phyloP scores from a whole-genome alignment of 192 early-diverging fungal species.

The Lobosporangium transversale region DNA sequence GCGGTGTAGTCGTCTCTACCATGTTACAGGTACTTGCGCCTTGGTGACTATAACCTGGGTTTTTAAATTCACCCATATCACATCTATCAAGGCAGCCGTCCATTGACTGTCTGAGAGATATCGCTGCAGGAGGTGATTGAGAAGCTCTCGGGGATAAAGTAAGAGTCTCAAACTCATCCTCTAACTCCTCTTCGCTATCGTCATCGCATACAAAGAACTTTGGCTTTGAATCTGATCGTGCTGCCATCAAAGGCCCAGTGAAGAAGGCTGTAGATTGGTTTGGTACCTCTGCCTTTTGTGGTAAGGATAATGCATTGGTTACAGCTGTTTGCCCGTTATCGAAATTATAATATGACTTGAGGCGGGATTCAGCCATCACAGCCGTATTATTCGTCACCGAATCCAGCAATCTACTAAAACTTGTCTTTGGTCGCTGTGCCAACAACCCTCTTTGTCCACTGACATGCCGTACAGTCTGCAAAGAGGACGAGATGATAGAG shows the following conservation, averaged over 20 bases:
- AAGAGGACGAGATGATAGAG: slow-evolving; percentile 3
- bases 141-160: not conserved
- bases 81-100: no score
- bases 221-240: not conserved
- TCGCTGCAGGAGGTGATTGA: not conserved
- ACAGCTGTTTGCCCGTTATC: not conserved
- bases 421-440: slow-evolving; percentile 7
- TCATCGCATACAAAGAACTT: slow-evolving; percentile 16
- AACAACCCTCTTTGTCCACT: slow-evolving; percentile 3
- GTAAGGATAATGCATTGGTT: not conserved
- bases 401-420: slow-evolving; percentile 11
- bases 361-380: slow-evolving; percentile 7
- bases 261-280: not conserved
- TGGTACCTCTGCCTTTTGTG: not conserved
- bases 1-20: not conserved
- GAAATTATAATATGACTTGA: not conserved
- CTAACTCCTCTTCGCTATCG: not conserved
- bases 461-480: slow-evolving; percentile 9
- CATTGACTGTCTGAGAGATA: no score
- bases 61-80: no score
- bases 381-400: slow-evolving; percentile 18
- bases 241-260: not conserved
- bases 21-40: not conserved
- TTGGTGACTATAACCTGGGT: not conserved
- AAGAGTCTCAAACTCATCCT: not conserved